Evolutionary conservation across 129 eudicot genomes (phyloP).

Genomic region (Saposhnikovia divaricata): DNA sequence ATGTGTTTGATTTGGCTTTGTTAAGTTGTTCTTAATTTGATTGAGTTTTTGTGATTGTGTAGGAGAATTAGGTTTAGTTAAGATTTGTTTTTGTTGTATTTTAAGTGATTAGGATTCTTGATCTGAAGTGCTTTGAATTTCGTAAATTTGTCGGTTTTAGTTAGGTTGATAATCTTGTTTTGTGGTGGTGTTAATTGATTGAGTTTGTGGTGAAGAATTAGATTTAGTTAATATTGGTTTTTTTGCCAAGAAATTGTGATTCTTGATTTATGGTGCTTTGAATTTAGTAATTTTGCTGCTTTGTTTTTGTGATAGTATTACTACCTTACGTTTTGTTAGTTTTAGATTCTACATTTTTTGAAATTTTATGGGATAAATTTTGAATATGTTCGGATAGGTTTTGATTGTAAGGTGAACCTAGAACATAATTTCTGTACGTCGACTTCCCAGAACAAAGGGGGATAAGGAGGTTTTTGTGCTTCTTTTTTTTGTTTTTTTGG

Average conservation of each 20-base stretch:
- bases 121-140: too few species aligned
- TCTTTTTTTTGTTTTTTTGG: neutral
- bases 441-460: neutral
- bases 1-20: too few species aligned
- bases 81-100: too few species aligned
- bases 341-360: neutral
- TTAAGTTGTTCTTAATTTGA: too few species aligned
- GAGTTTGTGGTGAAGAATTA: neutral
- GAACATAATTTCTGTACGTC: neutral
- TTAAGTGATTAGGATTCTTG: too few species aligned
- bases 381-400: neutral
- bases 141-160: too few species aligned
- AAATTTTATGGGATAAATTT: neutral
- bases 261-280: neutral
- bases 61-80: too few species aligned
- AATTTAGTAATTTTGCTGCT: too few species aligned
- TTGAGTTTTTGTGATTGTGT: too few species aligned
- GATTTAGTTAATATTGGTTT: neutral
- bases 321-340: neutral
- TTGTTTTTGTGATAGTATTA: neutral
- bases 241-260: too few species aligned
- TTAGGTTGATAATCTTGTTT: neutral
- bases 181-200: neutral
- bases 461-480: neutral
- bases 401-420: neutral